Evolutionary conservation across 345 rosid species (phyloP).

Genomic region (Syzygium grande): DNA sequence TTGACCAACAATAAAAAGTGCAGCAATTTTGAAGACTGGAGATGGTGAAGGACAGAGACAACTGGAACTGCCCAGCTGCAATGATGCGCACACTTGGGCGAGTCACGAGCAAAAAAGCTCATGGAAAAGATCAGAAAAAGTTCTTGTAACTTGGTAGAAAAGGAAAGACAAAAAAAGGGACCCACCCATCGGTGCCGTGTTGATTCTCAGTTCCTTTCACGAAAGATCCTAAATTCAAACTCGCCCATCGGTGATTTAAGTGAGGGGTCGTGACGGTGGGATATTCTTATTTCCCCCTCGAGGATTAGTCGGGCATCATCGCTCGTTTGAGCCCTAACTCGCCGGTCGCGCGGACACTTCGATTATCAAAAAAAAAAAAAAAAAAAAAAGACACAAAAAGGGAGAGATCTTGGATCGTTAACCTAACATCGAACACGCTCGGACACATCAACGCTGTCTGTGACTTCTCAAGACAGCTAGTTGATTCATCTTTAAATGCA

Average conservation of each 20-base stretch:
- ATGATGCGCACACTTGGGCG: neutral
- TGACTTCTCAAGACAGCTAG: neutral
- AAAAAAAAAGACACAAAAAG: no score
- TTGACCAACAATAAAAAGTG: neutral
- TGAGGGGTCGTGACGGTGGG: no score
- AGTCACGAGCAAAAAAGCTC: neutral
- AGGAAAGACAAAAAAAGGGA: neutral
- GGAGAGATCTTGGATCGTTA: neutral
- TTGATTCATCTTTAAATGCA: neutral
- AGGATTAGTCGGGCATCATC: no score
- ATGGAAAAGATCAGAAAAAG: neutral
- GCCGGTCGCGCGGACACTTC: no score
- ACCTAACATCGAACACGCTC: neutral
- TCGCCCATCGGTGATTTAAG: no score
- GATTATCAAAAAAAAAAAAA: no score
- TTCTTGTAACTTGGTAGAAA: neutral
- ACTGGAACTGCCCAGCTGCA: neutral
- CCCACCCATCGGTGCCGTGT: no score
- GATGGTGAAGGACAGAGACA: neutral
- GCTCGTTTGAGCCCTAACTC: no score
- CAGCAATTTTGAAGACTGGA: neutral
- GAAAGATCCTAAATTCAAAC: no score
- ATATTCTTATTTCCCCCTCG: no score
- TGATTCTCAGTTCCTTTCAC: no score
- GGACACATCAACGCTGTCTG: neutral